Percentiles rank a stretch among this genome's conserved stretches.
Evolutionary conservation across 345 rosid genomes (phyloP).

Genomic region (Sisymbrium irio): DNA sequence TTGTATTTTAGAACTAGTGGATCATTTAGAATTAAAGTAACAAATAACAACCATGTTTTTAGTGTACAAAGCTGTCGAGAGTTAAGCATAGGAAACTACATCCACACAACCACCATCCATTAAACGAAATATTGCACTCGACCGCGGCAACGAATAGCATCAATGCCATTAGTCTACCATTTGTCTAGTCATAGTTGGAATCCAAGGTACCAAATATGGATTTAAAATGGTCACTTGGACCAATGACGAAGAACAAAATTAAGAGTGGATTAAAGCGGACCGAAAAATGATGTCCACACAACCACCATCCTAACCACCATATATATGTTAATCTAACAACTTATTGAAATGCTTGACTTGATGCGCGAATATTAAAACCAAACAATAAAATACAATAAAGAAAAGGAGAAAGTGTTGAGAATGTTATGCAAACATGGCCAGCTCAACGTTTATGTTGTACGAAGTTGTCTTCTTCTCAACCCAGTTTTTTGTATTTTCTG

Average conservation of each 20-base stretch:
- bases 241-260: not conserved
- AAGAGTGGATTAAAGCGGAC: not conserved
- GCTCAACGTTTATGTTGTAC: slow-evolving; percentile 26
- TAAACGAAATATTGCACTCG: not conserved
- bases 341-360: slow-evolving; percentile 30
- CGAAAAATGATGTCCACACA: slow-evolving; percentile 15
- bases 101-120: not conserved
- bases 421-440: slow-evolving; percentile 42
- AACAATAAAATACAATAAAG: slow-evolving; percentile 5
- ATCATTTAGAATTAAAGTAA: slow-evolving; percentile 1
- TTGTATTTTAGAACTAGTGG: not conserved
- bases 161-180: not conserved
- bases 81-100: not conserved
- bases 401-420: slow-evolving; percentile 32
- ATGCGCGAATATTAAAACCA: slow-evolving; percentile 25
- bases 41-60: not conserved
- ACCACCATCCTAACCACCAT: slow-evolving; percentile 30
- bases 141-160: not conserved
- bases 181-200: not conserved
- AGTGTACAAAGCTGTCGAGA: not conserved
- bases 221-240: not conserved
- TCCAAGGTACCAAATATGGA: not conserved
- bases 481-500: slow-evolving; percentile 25
- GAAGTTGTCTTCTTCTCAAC: slow-evolving; percentile 30
- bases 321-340: slow-evolving; percentile 11